These are phyloP conservation scores for Escallonia herrerae DNA, from an alignment of 129 eudicot genomes.

Conservation along the genomic window DNA sequence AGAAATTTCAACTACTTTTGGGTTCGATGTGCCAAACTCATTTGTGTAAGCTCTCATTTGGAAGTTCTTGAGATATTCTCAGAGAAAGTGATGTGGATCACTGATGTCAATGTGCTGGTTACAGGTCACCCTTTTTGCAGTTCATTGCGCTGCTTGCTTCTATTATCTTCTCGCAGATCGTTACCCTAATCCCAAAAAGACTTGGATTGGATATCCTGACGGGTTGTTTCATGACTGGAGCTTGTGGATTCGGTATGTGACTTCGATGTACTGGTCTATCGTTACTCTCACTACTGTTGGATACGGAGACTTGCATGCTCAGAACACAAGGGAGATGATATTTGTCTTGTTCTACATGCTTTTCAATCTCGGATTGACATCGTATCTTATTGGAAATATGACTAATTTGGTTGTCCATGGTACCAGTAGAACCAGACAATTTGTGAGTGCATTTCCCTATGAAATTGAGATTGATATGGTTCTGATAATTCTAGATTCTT, in stretches of 20 bases:
- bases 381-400: slow-evolving; percentile 93
- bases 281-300: slow-evolving; percentile 91
- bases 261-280: slow-evolving; percentile 89
- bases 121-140: slow-evolving; percentile 86
- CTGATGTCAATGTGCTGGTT: slow-evolving; percentile 2
- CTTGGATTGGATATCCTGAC: slow-evolving; percentile 73
- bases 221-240: slow-evolving; percentile 39
- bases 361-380: slow-evolving; percentile 79
- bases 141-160: slow-evolving; percentile 88
- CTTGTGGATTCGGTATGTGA: slow-evolving; percentile 67
- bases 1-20: slow-evolving; percentile 87
- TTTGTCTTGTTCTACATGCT: slow-evolving; percentile 83
- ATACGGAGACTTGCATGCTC: slow-evolving; percentile 88
- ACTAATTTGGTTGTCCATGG: slow-evolving; percentile 92
- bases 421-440: slow-evolving; percentile 74
- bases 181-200: slow-evolving; percentile 49
- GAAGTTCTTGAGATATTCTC: not conserved
- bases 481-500: not conserved
- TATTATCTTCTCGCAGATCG: slow-evolving; percentile 70
- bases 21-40: slow-evolving; percentile 89
- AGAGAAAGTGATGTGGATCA: not conserved
- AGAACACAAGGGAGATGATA: slow-evolving; percentile 78
- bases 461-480: not conserved
- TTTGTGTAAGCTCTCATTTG: slow-evolving; percentile 52
- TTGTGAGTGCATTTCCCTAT: slow-evolving; percentile 40